A percentile compares a stretch with the other conserved stretches of the same genome.
phyloP scores from a whole-genome alignment of 208 protist genomes.

The Acanthamoeba castellanii region DNA sequence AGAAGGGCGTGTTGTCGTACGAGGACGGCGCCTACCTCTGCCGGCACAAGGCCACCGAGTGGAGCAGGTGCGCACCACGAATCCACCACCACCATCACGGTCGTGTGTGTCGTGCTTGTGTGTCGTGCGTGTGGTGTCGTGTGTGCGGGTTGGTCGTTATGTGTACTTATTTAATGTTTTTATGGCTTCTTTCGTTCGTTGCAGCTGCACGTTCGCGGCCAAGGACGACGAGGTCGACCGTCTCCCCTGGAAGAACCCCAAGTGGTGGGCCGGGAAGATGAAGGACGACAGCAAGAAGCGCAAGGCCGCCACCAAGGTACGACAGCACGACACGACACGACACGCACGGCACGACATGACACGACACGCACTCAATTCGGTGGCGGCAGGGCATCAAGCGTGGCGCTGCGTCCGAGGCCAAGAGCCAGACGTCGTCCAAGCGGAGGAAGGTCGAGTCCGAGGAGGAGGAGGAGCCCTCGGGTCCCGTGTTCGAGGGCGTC shows the following conservation, averaged over 20 bases:
- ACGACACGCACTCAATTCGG: no score
- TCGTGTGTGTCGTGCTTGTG: not conserved
- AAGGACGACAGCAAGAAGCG: not conserved
- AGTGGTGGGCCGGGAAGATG: slow-evolving; percentile 66
- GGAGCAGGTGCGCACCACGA: slow-evolving; percentile 14
- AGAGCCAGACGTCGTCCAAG: not conserved
- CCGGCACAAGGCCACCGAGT: slow-evolving; percentile 41
- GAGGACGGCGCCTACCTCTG: slow-evolving; percentile 44
- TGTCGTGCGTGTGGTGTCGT: not conserved
- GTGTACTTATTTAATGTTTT: not conserved
- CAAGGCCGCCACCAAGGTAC: slow-evolving; percentile 8
- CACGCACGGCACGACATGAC: not conserved
- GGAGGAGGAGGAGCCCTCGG: slow-evolving; percentile 14
- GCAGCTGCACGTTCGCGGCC: slow-evolving; percentile 66
- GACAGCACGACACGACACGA: not conserved
- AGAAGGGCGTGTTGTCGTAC: slow-evolving; percentile 64
- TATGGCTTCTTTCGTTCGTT: not conserved
- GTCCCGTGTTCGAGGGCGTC: slow-evolving; percentile 60
- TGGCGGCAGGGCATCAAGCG: slow-evolving; percentile 13
- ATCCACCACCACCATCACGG: not conserved
- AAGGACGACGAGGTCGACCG: slow-evolving; percentile 55
- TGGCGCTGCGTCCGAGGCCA: not conserved
- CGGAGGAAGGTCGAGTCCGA: not conserved
- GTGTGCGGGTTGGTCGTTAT: no score
- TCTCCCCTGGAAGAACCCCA: slow-evolving; percentile 63